These are phyloP conservation scores for Alternaria sp. DNA, from an alignment of 2,329 filamentous ascomycete genomes.

Conservation along the genomic window DNA sequence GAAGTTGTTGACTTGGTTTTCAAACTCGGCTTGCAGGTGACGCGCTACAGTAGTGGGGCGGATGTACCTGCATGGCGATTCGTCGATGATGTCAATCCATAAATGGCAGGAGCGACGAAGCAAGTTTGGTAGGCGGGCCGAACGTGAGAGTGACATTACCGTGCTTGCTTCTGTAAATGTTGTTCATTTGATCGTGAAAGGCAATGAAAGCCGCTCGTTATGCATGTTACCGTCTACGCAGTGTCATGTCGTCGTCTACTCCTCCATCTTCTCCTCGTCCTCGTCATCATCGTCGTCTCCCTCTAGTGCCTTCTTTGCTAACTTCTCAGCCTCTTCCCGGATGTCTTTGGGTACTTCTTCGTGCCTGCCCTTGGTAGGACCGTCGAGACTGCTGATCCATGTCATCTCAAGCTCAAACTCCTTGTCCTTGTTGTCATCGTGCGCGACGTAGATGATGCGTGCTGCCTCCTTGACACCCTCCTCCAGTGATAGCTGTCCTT, in stretches of 20 bases:
- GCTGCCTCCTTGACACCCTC: slow-evolving; percentile 96
- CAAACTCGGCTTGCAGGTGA: slow-evolving; percentile 14
- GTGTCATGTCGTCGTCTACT: slow-evolving; percentile 60
- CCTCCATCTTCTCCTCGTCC: slow-evolving; percentile 85
- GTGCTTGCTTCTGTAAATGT: slow-evolving; percentile 10
- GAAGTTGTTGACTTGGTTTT: slow-evolving; percentile 7
- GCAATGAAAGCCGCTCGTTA: slow-evolving; percentile 34
- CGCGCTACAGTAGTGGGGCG: slow-evolving; percentile 24
- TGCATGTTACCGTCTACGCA: slow-evolving; percentile 38
- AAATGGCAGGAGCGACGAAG: slow-evolving; percentile 7
- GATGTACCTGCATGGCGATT: slow-evolving; percentile 19
- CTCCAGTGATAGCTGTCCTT: slow-evolving; percentile 77
- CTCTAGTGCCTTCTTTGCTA: slow-evolving; percentile 89
- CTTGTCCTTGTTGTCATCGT: slow-evolving; percentile 99
- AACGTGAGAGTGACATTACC: slow-evolving; percentile 1
- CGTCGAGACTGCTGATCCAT: slow-evolving; percentile 87
- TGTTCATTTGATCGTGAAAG: slow-evolving; percentile 26
- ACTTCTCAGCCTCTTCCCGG: slow-evolving; percentile 87
- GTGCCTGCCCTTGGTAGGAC: slow-evolving; percentile 91
- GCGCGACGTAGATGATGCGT: slow-evolving; percentile 94
- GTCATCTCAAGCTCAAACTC: slow-evolving; percentile 99
- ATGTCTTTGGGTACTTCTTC: slow-evolving; percentile 92
- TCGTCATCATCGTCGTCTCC: slow-evolving; percentile 85
- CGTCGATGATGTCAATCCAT: slow-evolving; percentile 18
- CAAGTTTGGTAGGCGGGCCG: slow-evolving; percentile 6